Evolutionary conservation across 1,139 yeast genomes (phyloP).

Genomic region (Scheffersomyces illinoinensis): DNA sequence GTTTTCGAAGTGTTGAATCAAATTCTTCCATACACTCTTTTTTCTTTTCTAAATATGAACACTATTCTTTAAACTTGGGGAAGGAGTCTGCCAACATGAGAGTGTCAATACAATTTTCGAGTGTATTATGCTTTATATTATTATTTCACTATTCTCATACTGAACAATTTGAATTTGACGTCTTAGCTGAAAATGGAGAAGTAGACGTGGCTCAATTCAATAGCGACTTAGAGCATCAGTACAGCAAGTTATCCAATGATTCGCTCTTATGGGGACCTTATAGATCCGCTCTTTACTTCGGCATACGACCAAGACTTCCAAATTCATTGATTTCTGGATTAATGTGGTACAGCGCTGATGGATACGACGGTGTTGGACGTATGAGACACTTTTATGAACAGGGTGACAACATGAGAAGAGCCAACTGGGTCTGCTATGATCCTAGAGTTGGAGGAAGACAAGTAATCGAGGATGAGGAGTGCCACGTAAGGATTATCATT

Average conservation of each 20-base stretch:
- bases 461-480: conserved; percentile 65
- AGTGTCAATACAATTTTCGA: not conserved
- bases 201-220: conserved; percentile 2
- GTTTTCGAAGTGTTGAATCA: not conserved
- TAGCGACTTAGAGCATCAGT: conserved; percentile 19
- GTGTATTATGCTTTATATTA: not conserved
- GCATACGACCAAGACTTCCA: conserved; percentile 80
- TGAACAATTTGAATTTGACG: conserved; percentile 16
- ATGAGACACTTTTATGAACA: conserved; percentile 84
- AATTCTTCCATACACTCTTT: not conserved
- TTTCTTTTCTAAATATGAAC: no score
- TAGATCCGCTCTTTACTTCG: conserved; percentile 82
- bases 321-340: conserved; percentile 77
- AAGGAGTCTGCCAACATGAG: not conserved
- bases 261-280: conserved; percentile 86
- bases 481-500: conserved; percentile 62
- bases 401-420: conserved; percentile 66
- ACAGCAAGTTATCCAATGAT: conserved; percentile 29
- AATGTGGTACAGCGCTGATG: conserved; percentile 83
- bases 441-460: conserved; percentile 88
- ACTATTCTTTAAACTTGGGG: not conserved
- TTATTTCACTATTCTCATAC: not conserved
- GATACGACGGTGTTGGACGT: conserved; percentile 53
- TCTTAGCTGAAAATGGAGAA: conserved; percentile 9
- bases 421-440: conserved; percentile 87